phyloP scores from a whole-genome alignment of 768 basidiomycete genomes.

The Termitomyces sp. region DNA sequence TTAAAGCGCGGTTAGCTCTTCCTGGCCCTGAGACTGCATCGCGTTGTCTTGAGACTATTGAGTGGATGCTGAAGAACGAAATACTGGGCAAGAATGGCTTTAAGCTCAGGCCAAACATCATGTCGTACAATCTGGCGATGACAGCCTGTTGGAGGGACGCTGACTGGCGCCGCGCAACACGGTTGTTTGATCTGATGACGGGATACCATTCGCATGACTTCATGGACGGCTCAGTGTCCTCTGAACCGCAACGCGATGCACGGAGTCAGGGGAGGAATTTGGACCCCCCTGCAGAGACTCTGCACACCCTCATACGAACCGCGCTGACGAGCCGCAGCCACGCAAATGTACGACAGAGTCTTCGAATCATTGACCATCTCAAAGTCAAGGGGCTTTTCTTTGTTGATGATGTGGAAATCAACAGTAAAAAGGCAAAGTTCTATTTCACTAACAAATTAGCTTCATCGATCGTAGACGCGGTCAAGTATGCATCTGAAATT shows the following conservation, averaged over 20 bases:
- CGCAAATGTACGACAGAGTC: conserved; percentile 50
- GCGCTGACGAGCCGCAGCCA: conserved; percentile 48
- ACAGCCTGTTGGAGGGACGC: conserved; percentile 55
- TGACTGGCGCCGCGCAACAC: conserved; percentile 58
- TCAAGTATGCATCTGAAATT: conserved; percentile 28
- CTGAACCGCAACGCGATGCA: conserved; percentile 34
- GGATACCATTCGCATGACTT: conserved; percentile 56
- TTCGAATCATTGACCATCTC: conserved; percentile 53
- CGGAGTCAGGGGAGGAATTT: conserved; percentile 40
- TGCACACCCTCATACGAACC: conserved; percentile 53
- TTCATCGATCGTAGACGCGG: conserved; percentile 34
- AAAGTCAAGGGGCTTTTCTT: conserved; percentile 31
- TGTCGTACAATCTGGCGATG: conserved; percentile 60
- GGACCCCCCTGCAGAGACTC: conserved; percentile 43
- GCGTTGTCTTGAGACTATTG: conserved; percentile 51
- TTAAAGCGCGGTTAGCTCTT: conserved; percentile 46
- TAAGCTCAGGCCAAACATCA: conserved; percentile 39
- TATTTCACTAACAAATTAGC: conserved; percentile 49
- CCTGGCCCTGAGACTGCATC: conserved; percentile 34
- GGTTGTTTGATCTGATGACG: conserved; percentile 68
- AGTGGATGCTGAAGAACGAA: conserved; percentile 66
- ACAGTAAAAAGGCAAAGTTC: conserved; percentile 27
- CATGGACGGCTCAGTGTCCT: conserved; percentile 37
- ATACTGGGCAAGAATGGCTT: conserved; percentile 38
- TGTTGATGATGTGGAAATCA: conserved; percentile 9